Evolutionary conservation across 1,139 yeast genomes (phyloP).

Genomic region (Yamadazyma dendronema): DNA sequence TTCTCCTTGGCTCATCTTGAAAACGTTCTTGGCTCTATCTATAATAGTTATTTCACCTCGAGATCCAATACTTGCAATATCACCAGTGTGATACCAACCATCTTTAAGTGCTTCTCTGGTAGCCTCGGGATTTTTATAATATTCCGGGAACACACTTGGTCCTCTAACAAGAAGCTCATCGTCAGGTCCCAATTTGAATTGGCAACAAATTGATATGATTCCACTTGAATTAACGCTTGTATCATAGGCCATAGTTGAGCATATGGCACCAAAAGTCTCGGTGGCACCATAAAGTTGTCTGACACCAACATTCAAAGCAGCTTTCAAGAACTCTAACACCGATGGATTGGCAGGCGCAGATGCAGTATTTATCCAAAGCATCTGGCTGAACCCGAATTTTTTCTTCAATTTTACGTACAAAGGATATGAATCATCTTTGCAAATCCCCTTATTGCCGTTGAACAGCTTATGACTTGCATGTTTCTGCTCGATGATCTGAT

Average conservation of each 20-base stretch:
- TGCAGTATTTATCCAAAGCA: slow-evolving; percentile 29
- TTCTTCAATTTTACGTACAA: slow-evolving; percentile 26
- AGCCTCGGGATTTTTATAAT: slow-evolving; percentile 26
- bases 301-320: slow-evolving; percentile 32
- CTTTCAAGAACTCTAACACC: slow-evolving; percentile 32
- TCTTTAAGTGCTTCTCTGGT: slow-evolving; percentile 22
- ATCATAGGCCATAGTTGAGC: slow-evolving; percentile 28
- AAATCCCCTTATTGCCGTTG: slow-evolving; percentile 27
- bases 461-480: slow-evolving; percentile 21
- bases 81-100: slow-evolving; percentile 42
- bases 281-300: slow-evolving; percentile 40
- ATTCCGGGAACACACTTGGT: slow-evolving; percentile 29
- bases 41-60: slow-evolving; percentile 28
- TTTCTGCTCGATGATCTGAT: slow-evolving; percentile 24
- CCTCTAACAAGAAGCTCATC: slow-evolving; percentile 37
- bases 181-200: slow-evolving; percentile 21
- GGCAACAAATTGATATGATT: slow-evolving; percentile 25
- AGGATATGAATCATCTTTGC: slow-evolving; percentile 22
- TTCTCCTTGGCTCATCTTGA: slow-evolving; percentile 41
- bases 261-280: slow-evolving; percentile 36
- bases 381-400: slow-evolving; percentile 29
- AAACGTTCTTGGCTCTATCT: slow-evolving; percentile 40
- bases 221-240: slow-evolving; percentile 37
- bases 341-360: slow-evolving; percentile 37
- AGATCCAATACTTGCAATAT: slow-evolving; percentile 31